Percentiles rank a stretch among this genome's conserved stretches.
Conservation (phyloP, 1,284 basidiomycete species). For the Sporisorium sorghi region DNA sequence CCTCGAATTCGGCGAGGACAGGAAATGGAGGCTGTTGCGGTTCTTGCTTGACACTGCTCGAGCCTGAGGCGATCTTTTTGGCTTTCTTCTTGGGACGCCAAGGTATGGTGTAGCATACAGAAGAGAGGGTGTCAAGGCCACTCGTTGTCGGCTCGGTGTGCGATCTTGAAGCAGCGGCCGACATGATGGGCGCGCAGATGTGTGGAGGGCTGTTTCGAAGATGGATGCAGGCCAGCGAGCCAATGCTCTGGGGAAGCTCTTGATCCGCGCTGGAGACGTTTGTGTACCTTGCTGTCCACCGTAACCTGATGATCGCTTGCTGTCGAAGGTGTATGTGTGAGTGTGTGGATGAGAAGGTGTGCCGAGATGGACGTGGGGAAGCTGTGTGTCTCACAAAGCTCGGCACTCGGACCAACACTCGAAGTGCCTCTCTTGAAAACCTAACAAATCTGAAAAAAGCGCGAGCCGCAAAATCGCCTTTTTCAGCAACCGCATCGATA, state of each 20-base stretch:
- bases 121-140: constrained; percentile 42
- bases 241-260: not conserved
- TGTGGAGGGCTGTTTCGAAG: not conserved
- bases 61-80: constrained; percentile 3
- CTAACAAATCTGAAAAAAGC: not conserved
- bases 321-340: not conserved
- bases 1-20: constrained; percentile 39
- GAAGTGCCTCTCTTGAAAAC: too few species aligned
- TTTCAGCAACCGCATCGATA: not conserved
- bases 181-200: constrained; percentile 12
- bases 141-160: constrained; percentile 16
- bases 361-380: too few species aligned
- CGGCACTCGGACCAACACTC: constrained; percentile 52
- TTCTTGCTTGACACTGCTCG: not conserved
- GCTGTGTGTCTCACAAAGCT: constrained; percentile 5
- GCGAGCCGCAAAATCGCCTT: not conserved
- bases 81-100: constrained; percentile 42
- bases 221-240: not conserved
- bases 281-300: not conserved
- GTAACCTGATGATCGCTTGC: not conserved
- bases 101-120: constrained; percentile 51
- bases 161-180: constrained; percentile 12
- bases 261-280: not conserved
- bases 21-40: constrained; percentile 24
- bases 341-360: constrained; percentile 16